Conservation (phyloP, 225 moss, liverwort and hornwort genomes). For the Pleurozium schreberi region DNA sequence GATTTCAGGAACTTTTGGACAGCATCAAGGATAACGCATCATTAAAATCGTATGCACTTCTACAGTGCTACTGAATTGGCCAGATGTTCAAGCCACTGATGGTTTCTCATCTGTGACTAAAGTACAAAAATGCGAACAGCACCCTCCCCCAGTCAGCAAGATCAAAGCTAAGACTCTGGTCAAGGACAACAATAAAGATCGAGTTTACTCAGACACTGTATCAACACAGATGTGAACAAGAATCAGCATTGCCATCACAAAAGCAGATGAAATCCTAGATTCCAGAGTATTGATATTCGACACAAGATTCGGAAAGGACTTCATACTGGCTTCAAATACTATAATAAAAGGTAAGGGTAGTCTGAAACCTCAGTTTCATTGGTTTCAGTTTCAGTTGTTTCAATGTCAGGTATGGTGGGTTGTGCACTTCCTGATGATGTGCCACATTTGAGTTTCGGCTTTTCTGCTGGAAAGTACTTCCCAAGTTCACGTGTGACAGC, state of each 20-base stretch:
- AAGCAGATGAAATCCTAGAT: background rate
- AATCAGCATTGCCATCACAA: background rate
- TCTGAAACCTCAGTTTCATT: constrained; percentile 2
- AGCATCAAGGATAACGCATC: background rate
- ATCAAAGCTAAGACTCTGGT: background rate
- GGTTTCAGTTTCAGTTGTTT: background rate
- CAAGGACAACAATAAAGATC: background rate
- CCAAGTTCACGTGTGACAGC: background rate
- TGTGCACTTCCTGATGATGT: background rate
- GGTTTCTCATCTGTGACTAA: background rate
- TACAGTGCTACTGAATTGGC: background rate
- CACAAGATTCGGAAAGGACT: background rate
- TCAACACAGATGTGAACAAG: background rate
- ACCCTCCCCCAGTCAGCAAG: background rate
- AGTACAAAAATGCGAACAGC: background rate
- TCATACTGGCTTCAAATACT: background rate
- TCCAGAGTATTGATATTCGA: background rate
- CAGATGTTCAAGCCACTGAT: background rate
- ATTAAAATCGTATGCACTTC: background rate
- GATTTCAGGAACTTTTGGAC: background rate
- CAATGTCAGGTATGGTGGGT: background rate
- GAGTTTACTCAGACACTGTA: background rate
- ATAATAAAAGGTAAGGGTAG: background rate
- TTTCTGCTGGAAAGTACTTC: constrained; percentile 9
- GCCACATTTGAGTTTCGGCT: background rate